phyloP scores from a whole-genome alignment of 345 rosid species.

The Toxicodendron radicans region DNA sequence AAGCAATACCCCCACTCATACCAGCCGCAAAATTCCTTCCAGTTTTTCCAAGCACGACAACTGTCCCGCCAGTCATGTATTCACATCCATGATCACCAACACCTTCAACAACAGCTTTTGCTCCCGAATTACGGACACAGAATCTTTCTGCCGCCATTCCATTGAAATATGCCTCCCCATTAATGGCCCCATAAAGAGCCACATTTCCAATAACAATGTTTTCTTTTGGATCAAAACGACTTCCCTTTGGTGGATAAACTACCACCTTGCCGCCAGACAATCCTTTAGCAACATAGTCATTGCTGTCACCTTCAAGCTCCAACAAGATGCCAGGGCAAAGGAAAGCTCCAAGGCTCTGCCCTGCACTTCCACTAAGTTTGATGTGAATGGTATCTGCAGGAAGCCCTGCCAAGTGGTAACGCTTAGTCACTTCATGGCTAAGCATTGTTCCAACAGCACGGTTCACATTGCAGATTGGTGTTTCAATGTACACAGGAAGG shows the following conservation, averaged over 20 bases:
- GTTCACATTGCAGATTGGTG: constrained; percentile 82
- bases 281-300: constrained; percentile 98
- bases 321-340: constrained; percentile 84
- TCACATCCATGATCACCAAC: constrained; percentile 99
- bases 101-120: constrained; percentile 97
- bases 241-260: constrained; percentile 89
- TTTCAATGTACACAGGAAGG: constrained; percentile 82
- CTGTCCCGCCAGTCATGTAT: constrained; percentile 99
- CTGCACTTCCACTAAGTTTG: constrained; percentile 94
- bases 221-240: constrained; percentile 92
- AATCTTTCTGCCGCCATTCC: constrained; percentile 99
- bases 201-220: constrained; percentile 96
- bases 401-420: constrained; percentile 79
- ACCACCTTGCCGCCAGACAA: constrained; percentile 95
- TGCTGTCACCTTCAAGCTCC: constrained; percentile 97
- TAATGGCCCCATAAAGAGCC: constrained; percentile 91
- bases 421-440: constrained; percentile 97
- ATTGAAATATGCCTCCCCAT: constrained; percentile 91
- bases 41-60: constrained; percentile 93
- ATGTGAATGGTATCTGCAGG: constrained; percentile 83
- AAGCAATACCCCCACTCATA: constrained; percentile 99
- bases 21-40: constrained; percentile 99
- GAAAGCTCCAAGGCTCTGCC: constrained; percentile 98
- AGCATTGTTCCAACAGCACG: constrained; percentile 99
- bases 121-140: constrained; percentile 98